Evolutionary conservation across 805 yeast genomes (phyloP).

Genomic region (Clavispora asparagi): DNA sequence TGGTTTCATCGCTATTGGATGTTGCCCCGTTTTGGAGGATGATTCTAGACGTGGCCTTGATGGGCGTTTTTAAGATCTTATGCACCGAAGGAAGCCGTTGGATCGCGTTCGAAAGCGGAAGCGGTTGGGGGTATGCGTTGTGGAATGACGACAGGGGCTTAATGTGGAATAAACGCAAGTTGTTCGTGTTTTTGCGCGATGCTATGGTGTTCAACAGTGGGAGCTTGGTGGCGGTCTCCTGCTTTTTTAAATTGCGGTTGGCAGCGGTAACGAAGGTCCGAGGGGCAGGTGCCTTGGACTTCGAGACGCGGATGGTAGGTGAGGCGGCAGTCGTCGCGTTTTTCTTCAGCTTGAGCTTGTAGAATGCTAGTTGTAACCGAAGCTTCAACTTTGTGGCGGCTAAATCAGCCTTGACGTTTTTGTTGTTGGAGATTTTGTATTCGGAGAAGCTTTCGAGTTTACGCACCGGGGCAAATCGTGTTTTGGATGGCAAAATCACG

Average conservation of each 20-base stretch:
- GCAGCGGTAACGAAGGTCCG: conserved; percentile 7
- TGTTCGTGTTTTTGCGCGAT: conserved; percentile 14
- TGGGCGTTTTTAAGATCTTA: conserved; percentile 41
- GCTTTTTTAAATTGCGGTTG: conserved; percentile 13
- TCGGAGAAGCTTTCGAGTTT: conserved; percentile 22
- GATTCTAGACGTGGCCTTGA: conserved; percentile 26
- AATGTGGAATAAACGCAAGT: conserved; percentile 34
- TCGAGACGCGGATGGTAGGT: conserved; percentile 10
- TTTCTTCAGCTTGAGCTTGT: conserved; percentile 27
- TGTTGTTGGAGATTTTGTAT: conserved; percentile 16
- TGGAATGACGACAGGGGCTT: conserved; percentile 32
- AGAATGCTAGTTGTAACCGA: conserved; percentile 38
- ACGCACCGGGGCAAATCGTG: conserved; percentile 4
- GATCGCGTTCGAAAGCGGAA: conserved; percentile 8
- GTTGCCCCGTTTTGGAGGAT: conserved; percentile 9
- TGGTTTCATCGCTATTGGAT: conserved; percentile 20
- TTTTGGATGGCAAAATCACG: conserved; percentile 3
- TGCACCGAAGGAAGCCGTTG: conserved; percentile 33
- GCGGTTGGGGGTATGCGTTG: conserved; percentile 9
- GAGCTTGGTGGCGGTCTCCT: not conserved
- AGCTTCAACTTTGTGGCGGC: conserved; percentile 41
- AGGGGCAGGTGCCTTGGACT: conserved; percentile 4
- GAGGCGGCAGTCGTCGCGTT: conserved; percentile 10
- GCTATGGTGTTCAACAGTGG: conserved; percentile 16
- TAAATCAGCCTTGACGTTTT: conserved; percentile 31